phyloP scores from a whole-genome alignment of 768 basidiomycete species.

The Tephrocybe rancida region DNA sequence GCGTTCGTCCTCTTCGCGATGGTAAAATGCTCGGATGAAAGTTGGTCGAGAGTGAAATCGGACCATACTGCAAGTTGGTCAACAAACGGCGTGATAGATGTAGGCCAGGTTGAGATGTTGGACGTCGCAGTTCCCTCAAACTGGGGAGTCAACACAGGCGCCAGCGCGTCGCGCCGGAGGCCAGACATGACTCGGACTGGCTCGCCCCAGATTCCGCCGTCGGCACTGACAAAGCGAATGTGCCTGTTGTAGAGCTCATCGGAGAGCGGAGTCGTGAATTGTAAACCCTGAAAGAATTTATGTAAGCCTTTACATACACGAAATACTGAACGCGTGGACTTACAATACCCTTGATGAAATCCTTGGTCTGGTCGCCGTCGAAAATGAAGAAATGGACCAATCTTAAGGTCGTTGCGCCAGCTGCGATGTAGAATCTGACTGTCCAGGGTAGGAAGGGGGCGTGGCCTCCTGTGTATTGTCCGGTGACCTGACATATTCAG shows the following conservation, averaged over 20 bases:
- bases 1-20: conserved; percentile 33
- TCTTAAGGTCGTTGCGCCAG: conserved; percentile 32
- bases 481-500: conserved; percentile 26
- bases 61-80: conserved; percentile 35
- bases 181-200: conserved; percentile 38
- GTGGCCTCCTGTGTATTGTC: conserved; percentile 35
- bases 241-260: conserved; percentile 38
- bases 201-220: conserved; percentile 40
- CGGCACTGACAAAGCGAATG: conserved; percentile 33
- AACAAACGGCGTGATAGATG: conserved; percentile 32
- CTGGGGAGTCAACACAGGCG: conserved; percentile 36
- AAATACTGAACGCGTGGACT: neutral
- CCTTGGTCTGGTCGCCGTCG: conserved; percentile 38
- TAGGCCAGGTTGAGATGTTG: conserved; percentile 36
- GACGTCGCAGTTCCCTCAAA: conserved; percentile 36
- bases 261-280: conserved; percentile 33
- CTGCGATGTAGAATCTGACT: conserved; percentile 35
- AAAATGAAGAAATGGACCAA: conserved; percentile 41
- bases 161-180: conserved; percentile 37
- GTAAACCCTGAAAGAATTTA: conserved; percentile 25
- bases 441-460: conserved; percentile 37
- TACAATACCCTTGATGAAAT: conserved; percentile 40
- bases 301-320: neutral
- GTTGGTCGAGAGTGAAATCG: conserved; percentile 38
- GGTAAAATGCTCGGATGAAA: conserved; percentile 29